Conservation (phyloP, 1,284 basidiomycete genomes). For the Marasmius oreades region DNA sequence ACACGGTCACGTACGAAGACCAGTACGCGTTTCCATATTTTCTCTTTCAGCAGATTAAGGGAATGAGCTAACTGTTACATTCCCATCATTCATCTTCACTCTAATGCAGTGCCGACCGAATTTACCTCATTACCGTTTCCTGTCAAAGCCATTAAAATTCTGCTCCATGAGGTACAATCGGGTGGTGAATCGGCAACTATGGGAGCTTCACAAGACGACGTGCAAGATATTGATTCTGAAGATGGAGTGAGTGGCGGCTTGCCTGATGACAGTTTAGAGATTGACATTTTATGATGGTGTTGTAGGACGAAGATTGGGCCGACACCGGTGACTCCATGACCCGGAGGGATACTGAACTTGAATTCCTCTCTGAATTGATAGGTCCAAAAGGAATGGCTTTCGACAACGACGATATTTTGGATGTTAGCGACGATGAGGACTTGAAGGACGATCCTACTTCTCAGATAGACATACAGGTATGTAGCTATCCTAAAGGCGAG, state of each 20-base stretch:
- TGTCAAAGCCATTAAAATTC: slow-evolving; percentile 87
- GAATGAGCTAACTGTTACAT: too few relatives aligned
- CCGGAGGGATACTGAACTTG: slow-evolving; percentile 58
- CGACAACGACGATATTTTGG: slow-evolving; percentile 68
- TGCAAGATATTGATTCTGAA: slow-evolving; percentile 62
- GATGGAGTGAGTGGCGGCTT: slow-evolving; percentile 61
- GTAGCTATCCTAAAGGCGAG: slow-evolving; percentile 21
- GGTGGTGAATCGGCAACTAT: slow-evolving; percentile 68
- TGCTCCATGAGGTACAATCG: slow-evolving; percentile 80
- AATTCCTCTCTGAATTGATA: slow-evolving; percentile 66
- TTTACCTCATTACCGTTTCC: slow-evolving; percentile 87
- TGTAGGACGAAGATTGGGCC: slow-evolving; percentile 83
- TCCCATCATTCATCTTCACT: background rate
- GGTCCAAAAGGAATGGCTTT: slow-evolving; percentile 66
- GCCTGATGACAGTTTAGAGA: background rate
- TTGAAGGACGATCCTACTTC: slow-evolving; percentile 84
- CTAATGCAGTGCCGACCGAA: slow-evolving; percentile 68
- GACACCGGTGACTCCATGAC: slow-evolving; percentile 52
- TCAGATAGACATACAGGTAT: slow-evolving; percentile 83
- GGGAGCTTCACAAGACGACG: slow-evolving; percentile 42
- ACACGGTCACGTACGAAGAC: slow-evolving; percentile 88
- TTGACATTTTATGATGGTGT: slow-evolving; percentile 4
- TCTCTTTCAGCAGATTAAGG: slow-evolving; percentile 9
- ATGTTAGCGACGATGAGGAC: slow-evolving; percentile 80
- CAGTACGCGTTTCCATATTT: slow-evolving; percentile 48